These are phyloP conservation scores for Lithocarpus polystachyus DNA, from an alignment of 306 rosid genomes.

Conservation along the genomic window DNA sequence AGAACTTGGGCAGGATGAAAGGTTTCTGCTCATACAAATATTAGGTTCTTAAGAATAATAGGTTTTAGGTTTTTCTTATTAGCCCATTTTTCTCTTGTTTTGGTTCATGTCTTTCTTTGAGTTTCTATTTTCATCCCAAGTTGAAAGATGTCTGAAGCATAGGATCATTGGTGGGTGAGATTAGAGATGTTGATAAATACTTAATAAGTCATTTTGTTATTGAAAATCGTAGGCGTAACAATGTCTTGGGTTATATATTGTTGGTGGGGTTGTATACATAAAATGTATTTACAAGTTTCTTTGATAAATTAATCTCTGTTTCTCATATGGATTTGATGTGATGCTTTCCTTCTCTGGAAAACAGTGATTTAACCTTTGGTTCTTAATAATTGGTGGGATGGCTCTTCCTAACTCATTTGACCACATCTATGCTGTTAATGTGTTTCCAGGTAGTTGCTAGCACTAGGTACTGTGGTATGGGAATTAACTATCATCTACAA, in stretches of 20 bases:
- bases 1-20: conserved; percentile 39
- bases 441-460: too few species aligned
- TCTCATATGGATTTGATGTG: not conserved
- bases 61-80: conserved; percentile 7
- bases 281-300: not conserved
- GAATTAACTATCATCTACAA: not conserved
- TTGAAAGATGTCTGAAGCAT: not conserved
- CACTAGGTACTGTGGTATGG: too few species aligned
- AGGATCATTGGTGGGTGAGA: conserved; percentile 1
- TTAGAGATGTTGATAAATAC: conserved; percentile 11
- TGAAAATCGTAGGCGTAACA: not conserved
- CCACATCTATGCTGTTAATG: too few species aligned
- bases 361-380: not conserved
- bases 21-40: conserved; percentile 31
- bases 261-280: not conserved
- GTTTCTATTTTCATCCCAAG: conserved; percentile 5
- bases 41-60: conserved; percentile 20
- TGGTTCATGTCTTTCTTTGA: conserved; percentile 9
- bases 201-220: not conserved
- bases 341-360: not conserved
- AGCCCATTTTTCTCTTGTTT: not conserved
- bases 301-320: not conserved
- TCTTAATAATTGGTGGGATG: not conserved
- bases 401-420: not conserved
- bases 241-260: not conserved